phyloP scores from a whole-genome alignment of 257 asterid species.

The Solanum virginianum region DNA sequence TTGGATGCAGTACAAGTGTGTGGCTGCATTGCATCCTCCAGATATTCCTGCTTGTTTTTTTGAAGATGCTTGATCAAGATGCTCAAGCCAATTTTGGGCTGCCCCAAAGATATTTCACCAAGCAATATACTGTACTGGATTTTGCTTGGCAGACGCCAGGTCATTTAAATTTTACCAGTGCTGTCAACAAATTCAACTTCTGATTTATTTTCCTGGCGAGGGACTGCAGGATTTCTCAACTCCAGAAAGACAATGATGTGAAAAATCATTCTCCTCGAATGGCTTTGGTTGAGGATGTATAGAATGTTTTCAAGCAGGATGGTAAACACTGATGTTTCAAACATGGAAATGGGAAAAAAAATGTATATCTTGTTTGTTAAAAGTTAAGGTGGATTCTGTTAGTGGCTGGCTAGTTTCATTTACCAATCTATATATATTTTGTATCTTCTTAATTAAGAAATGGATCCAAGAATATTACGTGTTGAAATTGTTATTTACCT shows the following conservation, averaged over 20 bases:
- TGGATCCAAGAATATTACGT: neutral
- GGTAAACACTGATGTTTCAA: neutral
- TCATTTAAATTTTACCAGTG: neutral
- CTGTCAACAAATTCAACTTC: neutral
- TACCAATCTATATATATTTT: neutral
- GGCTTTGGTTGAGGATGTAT: neutral
- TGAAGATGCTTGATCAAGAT: neutral
- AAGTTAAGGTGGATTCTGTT: neutral
- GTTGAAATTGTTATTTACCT: neutral
- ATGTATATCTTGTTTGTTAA: neutral
- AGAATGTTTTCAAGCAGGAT: neutral
- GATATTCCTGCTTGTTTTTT: constrained; percentile 20
- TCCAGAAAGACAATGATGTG: neutral
- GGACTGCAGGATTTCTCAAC: neutral
- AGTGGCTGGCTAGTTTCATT: neutral
- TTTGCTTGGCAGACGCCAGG: neutral
- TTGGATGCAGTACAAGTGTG: constrained; percentile 20
- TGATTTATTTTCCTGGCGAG: neutral
- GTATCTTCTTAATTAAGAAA: neutral
- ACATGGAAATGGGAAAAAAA: neutral
- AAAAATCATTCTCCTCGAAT: neutral
- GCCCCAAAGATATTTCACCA: neutral
- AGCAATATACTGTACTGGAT: neutral
- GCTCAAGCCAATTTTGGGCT: neutral
- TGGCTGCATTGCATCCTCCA: constrained; percentile 18